phyloP scores from a whole-genome alignment of 768 basidiomycete genomes.

The Brasilioporus rufonigricans region DNA sequence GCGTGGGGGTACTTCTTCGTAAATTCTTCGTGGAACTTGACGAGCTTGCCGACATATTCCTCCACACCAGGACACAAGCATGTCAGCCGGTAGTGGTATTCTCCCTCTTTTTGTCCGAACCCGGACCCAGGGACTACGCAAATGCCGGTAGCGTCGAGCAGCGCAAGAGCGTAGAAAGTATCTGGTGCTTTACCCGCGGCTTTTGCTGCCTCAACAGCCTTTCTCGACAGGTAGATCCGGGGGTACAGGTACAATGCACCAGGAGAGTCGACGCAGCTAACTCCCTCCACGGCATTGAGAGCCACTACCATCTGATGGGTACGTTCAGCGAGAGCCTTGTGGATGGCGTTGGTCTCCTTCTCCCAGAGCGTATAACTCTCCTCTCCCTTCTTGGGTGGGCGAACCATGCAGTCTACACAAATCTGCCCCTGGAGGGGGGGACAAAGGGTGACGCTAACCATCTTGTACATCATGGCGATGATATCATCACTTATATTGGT shows the following conservation, averaged over 20 bases:
- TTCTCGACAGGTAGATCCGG: slow-evolving; percentile 66
- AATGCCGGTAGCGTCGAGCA: slow-evolving; percentile 89
- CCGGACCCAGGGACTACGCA: slow-evolving; percentile 93
- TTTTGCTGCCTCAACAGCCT: slow-evolving; percentile 71
- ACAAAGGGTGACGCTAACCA: slow-evolving; percentile 88
- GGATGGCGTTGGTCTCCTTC: slow-evolving; percentile 79
- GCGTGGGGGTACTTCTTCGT: slow-evolving; percentile 43
- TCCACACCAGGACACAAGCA: slow-evolving; percentile 94
- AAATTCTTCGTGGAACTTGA: slow-evolving; percentile 67
- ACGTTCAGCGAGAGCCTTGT: slow-evolving; percentile 67
- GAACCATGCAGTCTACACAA: slow-evolving; percentile 91
- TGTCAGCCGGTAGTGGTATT: slow-evolving; percentile 90
- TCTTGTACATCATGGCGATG: slow-evolving; percentile 90
- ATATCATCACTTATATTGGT: slow-evolving; percentile 77
- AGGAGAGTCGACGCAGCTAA: slow-evolving; percentile 85
- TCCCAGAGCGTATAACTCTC: slow-evolving; percentile 79
- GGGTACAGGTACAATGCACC: slow-evolving; percentile 96
- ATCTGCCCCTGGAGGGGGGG: slow-evolving; percentile 90
- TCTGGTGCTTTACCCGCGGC: slow-evolving; percentile 79
- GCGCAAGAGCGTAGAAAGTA: slow-evolving; percentile 78
- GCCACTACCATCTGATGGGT: slow-evolving; percentile 71
- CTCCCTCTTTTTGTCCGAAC: slow-evolving; percentile 90
- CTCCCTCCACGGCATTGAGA: slow-evolving; percentile 83
- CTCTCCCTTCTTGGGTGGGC: slow-evolving; percentile 76
- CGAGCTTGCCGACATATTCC: slow-evolving; percentile 84